Evolutionary conservation across 345 rosid species (phyloP), one percentile per base, ranked within the genome.

Genomic region (Eucalyptus fibrosa): DNA sequence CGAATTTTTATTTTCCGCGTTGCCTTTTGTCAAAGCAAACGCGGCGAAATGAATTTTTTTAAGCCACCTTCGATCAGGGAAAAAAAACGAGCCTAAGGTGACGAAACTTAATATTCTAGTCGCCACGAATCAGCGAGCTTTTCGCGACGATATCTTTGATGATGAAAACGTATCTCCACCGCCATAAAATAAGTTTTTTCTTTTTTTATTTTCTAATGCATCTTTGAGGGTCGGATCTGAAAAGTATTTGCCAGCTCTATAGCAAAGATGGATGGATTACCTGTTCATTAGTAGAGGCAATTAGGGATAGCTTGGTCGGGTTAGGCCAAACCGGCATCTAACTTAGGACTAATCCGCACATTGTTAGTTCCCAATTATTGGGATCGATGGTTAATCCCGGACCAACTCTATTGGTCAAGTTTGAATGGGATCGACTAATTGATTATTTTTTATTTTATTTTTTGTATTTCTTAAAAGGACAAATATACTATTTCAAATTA

Each of bases 381-480:
- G 7, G 7, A 59, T 11, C 1, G 2, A 28, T 11, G n/a, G 13
- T 7, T 15, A 24, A 59, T n/a, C n/a, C 2, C 3, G 0, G n/a
- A 59, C 30, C 14, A 12, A 26, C 65, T 9, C 7, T 59, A 26
- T 59, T 26, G n/a, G 30, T 11, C 14, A 10, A 11, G n/a, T 59
- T 30, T 13, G 26, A 53, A n/a, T n/a, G n/a, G n/a, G n/a, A 53
- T 53, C 5, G 5, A 53, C 26, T 53, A 53, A 53, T 1, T 53
- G 2, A 53, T 53, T 19, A 19, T 53, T 59, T 59, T 59, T 26
- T 59, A 26, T 59, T 59, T 59, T 6, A 59, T 24, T 59, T 59
- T 59, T 59, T 59, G 65, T 28, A 59, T 26, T 12, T 59, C 30
- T 59, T 59, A 12, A 26, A 59, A 26, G 5, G 65, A 2, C 15